Evolutionary conservation across 108 stramenopile genomes (phyloP).

Genomic region (Conticribra weissflogii): DNA sequence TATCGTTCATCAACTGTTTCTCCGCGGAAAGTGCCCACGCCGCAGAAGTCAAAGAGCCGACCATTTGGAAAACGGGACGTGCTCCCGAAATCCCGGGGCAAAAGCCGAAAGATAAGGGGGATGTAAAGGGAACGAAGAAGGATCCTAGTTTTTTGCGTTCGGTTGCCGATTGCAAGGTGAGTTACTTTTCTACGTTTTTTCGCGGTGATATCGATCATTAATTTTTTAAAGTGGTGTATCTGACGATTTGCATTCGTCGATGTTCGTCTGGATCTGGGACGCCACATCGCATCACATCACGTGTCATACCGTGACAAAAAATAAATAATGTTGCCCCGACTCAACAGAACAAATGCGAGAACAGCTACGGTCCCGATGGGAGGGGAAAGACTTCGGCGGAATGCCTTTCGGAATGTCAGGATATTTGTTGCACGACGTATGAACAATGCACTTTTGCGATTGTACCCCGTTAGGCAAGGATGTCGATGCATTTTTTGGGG

Average conservation of each 20-base stretch:
- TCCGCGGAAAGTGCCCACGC: constrained; percentile 6
- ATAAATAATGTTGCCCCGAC: too few relatives aligned
- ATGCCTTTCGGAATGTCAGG: constrained; percentile 83
- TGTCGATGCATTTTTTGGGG: neutral
- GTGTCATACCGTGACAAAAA: too few relatives aligned
- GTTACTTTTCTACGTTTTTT: neutral
- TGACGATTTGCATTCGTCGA: too few relatives aligned
- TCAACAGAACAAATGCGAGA: constrained; percentile 65
- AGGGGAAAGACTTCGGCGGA: constrained; percentile 71
- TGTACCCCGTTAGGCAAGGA: constrained; percentile 32
- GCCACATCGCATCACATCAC: too few relatives aligned
- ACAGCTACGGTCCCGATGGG: constrained; percentile 63
- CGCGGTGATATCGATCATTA: neutral
- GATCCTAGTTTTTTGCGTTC: constrained; percentile 84
- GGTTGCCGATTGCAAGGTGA: constrained; percentile 67
- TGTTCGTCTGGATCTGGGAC: too few relatives aligned
- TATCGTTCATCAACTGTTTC: neutral
- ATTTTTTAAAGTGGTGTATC: constrained; percentile 65
- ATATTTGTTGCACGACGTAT: constrained; percentile 87
- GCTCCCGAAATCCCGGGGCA: constrained; percentile 70
- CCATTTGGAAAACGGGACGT: constrained; percentile 55
- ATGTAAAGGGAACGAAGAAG: constrained; percentile 74
- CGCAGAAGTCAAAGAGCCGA: constrained; percentile 5
- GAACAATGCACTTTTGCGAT: constrained; percentile 86
- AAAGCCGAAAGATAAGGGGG: constrained; percentile 69